These are phyloP conservation scores for Lipomyces starkeyi DNA, from an alignment of 805 yeast species.

Conservation along the genomic window DNA sequence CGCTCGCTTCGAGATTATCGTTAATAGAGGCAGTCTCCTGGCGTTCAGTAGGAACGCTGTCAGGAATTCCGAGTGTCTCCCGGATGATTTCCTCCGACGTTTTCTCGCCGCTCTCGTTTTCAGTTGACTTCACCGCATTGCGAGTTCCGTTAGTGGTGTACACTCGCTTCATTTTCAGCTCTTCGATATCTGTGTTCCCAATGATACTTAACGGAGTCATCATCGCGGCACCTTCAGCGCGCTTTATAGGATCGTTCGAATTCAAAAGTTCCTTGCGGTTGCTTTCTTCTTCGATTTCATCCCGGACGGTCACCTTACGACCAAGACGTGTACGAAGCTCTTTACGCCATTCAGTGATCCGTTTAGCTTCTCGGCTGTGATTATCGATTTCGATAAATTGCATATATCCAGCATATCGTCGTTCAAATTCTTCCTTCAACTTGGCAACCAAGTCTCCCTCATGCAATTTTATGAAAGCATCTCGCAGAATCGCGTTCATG, in stretches of 20 bases:
- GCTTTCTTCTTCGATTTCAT: slow-evolving; percentile 75
- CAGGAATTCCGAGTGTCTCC: slow-evolving; percentile 20
- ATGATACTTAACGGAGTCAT: slow-evolving; percentile 71
- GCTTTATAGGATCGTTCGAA: slow-evolving; percentile 58
- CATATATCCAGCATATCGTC: slow-evolving; percentile 75
- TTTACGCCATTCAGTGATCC: slow-evolving; percentile 48
- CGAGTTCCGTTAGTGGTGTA: background rate
- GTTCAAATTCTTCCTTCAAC: slow-evolving; percentile 77
- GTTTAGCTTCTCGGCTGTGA: slow-evolving; percentile 57
- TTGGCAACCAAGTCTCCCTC: slow-evolving; percentile 71
- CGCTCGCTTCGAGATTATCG: slow-evolving; percentile 43
- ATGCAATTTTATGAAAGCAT: slow-evolving; percentile 80
- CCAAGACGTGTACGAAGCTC: slow-evolving; percentile 48
- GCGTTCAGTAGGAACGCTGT: slow-evolving; percentile 12
- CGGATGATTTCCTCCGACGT: slow-evolving; percentile 40
- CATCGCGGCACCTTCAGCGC: slow-evolving; percentile 59
- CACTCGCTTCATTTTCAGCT: slow-evolving; percentile 12
- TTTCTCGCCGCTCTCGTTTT: slow-evolving; percentile 46
- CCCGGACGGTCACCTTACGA: slow-evolving; percentile 64
- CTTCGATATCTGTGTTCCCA: slow-evolving; percentile 20
- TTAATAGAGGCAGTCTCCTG: slow-evolving; percentile 32
- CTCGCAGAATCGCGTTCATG: slow-evolving; percentile 74
- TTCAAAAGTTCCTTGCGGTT: slow-evolving; percentile 61
- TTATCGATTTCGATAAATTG: slow-evolving; percentile 63
- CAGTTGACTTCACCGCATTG: slow-evolving; percentile 43